Evolutionary conservation across 129 eudicot genomes (phyloP).

Genomic region (Centaurea solstitialis): DNA sequence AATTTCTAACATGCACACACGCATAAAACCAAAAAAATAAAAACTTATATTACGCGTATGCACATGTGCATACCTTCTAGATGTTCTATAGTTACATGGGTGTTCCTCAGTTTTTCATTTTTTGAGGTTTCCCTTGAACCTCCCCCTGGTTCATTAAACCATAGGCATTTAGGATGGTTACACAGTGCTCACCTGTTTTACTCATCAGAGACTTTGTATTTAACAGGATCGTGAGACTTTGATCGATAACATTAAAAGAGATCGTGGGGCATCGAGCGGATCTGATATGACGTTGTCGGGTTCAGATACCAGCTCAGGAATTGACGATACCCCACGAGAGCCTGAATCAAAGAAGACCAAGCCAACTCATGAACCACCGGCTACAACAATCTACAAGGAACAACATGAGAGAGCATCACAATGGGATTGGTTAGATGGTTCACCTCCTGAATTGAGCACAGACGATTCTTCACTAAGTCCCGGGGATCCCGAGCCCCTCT

Average conservation of each 20-base stretch:
- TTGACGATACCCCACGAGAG: slow-evolving; percentile 58
- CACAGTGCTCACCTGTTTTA: background rate
- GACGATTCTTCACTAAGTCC: slow-evolving; percentile 76
- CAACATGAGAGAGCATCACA: slow-evolving; percentile 36
- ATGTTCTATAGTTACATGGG: too few relatives aligned
- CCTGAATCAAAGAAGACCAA: slow-evolving; percentile 31
- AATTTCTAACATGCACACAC: too few relatives aligned
- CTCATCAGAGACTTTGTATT: background rate
- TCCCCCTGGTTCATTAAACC: background rate
- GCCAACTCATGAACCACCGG: slow-evolving; percentile 29
- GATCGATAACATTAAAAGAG: slow-evolving; percentile 35
- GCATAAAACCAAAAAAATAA: too few relatives aligned
- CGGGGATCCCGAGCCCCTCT: slow-evolving; percentile 32
- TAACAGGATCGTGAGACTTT: slow-evolving; percentile 52
- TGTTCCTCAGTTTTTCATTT: too few relatives aligned
- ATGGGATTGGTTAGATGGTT: slow-evolving; percentile 77
- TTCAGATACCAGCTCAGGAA: slow-evolving; percentile 67
- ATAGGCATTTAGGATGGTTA: background rate
- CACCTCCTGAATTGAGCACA: slow-evolving; percentile 62
- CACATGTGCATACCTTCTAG: too few relatives aligned
- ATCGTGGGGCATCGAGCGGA: slow-evolving; percentile 55
- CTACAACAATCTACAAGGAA: slow-evolving; percentile 42
- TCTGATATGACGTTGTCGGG: slow-evolving; percentile 86
- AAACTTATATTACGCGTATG: too few relatives aligned
- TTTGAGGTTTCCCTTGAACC: too few relatives aligned